Conservation (phyloP, 768 basidiomycete genomes). For the Psilocybe cyanescens region DNA sequence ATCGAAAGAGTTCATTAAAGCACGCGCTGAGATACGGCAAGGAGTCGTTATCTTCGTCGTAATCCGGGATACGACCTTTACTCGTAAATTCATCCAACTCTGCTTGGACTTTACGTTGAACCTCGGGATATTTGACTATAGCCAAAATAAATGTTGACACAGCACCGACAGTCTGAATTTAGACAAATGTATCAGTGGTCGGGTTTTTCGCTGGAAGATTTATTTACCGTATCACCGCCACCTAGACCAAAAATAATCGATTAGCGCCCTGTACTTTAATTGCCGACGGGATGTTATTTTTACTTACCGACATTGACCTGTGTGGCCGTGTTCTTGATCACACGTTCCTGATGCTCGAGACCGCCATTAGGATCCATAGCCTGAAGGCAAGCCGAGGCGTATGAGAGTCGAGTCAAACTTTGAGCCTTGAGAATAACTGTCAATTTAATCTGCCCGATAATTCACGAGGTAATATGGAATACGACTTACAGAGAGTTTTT, state of each 20-base stretch:
- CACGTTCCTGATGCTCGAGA: constrained; percentile 1
- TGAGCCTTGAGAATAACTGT: background rate
- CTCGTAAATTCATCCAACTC: background rate
- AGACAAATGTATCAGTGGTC: no score
- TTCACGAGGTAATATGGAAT: background rate
- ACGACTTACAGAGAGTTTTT: background rate
- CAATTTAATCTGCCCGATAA: background rate
- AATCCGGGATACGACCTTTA: background rate
- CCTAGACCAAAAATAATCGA: background rate
- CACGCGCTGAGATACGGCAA: constrained; percentile 6
- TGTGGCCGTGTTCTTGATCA: background rate
- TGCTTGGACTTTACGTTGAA: constrained; percentile 6
- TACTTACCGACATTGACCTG: constrained; percentile 2
- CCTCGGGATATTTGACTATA: constrained; percentile 9
- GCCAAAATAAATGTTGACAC: constrained; percentile 1
- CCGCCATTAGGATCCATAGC: constrained; percentile 4
- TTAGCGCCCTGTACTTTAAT: background rate
- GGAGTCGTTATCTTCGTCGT: constrained; percentile 5
- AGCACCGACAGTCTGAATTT: background rate
- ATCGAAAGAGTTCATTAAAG: constrained; percentile 7
- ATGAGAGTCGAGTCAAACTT: background rate
- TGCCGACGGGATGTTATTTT: background rate
- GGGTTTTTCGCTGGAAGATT: background rate
- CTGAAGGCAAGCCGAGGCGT: background rate
- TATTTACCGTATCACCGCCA: background rate